Evolutionary conservation across 208 protist species (phyloP), one percentile per base, ranked within the genome.

Genomic region (Novymonas esmeraldas): DNA sequence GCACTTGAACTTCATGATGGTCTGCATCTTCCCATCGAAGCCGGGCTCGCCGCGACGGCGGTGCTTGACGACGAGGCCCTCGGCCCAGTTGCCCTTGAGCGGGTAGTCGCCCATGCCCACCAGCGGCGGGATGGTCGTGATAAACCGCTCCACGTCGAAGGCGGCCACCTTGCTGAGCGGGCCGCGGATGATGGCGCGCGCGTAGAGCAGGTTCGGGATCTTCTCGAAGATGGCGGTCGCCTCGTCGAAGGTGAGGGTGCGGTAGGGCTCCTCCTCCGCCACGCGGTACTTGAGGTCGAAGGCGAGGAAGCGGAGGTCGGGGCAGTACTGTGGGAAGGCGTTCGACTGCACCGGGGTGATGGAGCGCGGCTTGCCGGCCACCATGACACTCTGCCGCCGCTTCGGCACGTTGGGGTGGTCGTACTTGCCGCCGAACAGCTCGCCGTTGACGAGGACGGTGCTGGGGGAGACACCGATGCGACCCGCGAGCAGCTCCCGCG

Each of bases 361-460:
- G 16, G 39, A 38, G 2, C 84, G 79, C 11, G 69, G 61, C 49
- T 69, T 69, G 20, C 85, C 85, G 16, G 68, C 87, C 20, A 91
- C 79, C 71, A 92, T 80, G 6, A 93, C 75, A 57, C 75, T 85
- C 38, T 79, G 64, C 41, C 71, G 60, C 49, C 46, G 64, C 61
- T 83, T 78, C 26, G 73, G 75, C 11, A 95, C 68, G 44, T 60
- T 75, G 0, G 90, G 90, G 60, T 95, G 90, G 29, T 92, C 83
- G 50, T 94, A 95, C 76, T 95, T 95, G 31, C 87, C 90, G 9
- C 90, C 90, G 63, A 95, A 95, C 4, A 95, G 73, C 56, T 95
- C 90, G 20, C 90, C 90, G 59, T 95, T 91, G 13, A 95, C 14
- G 33, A 95, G 70, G 38, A 93, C 76, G 28, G 79, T 87, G 62